phyloP scores from a whole-genome alignment of 768 basidiomycete genomes.

The Filobasidium floriforme region DNA sequence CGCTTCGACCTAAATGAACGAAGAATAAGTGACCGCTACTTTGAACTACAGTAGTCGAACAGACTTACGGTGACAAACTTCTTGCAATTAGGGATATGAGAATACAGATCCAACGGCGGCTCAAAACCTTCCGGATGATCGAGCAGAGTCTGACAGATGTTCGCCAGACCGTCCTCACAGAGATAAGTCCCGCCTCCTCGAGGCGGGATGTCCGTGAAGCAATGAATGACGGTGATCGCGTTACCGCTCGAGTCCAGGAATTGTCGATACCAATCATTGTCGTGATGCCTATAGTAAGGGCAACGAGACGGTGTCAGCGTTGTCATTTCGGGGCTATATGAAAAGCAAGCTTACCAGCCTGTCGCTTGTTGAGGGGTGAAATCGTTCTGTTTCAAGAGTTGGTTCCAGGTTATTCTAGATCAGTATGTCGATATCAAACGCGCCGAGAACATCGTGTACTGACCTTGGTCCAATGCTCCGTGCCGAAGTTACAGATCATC shows the following conservation, averaged over 20 bases:
- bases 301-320: not conserved
- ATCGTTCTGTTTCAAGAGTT: not conserved
- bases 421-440: not conserved
- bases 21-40: not conserved
- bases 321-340: not conserved
- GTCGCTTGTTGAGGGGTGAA: not conserved
- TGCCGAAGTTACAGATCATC: conserved; percentile 12
- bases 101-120: not conserved
- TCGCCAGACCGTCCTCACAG: conserved; percentile 13
- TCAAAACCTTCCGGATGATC: conserved; percentile 10
- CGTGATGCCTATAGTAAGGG: not conserved
- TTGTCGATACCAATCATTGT: conserved; percentile 16
- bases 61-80: conserved; percentile 8
- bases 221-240: conserved; percentile 10
- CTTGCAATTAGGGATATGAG: conserved; percentile 13
- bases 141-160: conserved; percentile 9
- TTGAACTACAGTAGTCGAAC: not conserved
- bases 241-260: conserved; percentile 10
- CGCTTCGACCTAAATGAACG: not conserved
- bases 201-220: conserved; percentile 7
- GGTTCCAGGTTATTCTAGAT: not conserved
- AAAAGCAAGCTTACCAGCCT: not conserved
- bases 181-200: conserved; percentile 12
- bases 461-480: not conserved
- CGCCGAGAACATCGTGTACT: too few relatives aligned